Percentiles rank a stretch among this genome's conserved stretches.
These are phyloP conservation scores for Wickerhamiella infanticola DNA, from an alignment of 1,139 yeast genomes.

Conservation along the genomic window DNA sequence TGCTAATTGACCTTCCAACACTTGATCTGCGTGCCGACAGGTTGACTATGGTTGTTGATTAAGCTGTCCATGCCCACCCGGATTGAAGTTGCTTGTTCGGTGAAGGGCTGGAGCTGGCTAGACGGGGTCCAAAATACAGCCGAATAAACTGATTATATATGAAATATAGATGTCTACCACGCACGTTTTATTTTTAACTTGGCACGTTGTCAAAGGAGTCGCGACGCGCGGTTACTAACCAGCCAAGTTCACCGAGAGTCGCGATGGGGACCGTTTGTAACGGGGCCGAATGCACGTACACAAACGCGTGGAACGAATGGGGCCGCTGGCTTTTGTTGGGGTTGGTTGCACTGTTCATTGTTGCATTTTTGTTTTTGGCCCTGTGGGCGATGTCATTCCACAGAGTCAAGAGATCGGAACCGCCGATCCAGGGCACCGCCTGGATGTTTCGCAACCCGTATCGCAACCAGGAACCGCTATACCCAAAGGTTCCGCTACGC, in stretches of 20 bases:
- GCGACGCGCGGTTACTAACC: too few relatives aligned
- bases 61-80: too few relatives aligned
- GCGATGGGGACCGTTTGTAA: neutral
- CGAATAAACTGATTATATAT: neutral
- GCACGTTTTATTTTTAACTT: neutral
- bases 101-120: neutral
- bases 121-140: neutral
- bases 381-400: conserved; percentile 11
- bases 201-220: neutral
- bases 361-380: conserved; percentile 7
- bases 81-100: neutral
- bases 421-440: conserved; percentile 13
- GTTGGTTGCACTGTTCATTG: conserved; percentile 7
- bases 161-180: neutral
- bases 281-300: conserved; percentile 10
- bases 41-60: too few relatives aligned
- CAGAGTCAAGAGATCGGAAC: conserved; percentile 9
- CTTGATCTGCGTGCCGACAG: too few relatives aligned
- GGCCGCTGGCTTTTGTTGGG: conserved; percentile 15
- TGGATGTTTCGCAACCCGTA: conserved; percentile 14
- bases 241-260: too few relatives aligned
- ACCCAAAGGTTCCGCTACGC: neutral
- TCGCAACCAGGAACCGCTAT: conserved; percentile 4
- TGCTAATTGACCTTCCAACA: too few relatives aligned
- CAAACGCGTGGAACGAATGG: conserved; percentile 13